These are phyloP conservation scores for Silybum marianum DNA, from an alignment of 129 eudicot species.

Conservation along the genomic window DNA sequence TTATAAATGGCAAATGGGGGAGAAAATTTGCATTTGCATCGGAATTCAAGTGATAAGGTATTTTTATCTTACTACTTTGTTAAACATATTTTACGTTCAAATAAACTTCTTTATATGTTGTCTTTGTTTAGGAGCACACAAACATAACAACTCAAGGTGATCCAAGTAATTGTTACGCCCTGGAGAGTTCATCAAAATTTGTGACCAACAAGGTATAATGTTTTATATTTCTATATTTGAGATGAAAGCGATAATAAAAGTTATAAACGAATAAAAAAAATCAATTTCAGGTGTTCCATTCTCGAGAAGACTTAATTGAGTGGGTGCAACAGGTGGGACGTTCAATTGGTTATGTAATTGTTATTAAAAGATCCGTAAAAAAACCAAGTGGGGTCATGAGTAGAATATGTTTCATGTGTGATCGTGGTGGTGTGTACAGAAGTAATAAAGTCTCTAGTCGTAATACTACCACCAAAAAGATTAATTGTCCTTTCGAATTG, in stretches of 20 bases:
- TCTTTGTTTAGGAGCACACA: background rate
- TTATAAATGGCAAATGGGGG: background rate
- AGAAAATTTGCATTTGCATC: background rate
- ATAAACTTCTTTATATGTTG: background rate
- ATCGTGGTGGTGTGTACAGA: slow-evolving; percentile 6
- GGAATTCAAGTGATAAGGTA: background rate
- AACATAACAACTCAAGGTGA: background rate
- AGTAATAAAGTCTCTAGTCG: slow-evolving; percentile 3
- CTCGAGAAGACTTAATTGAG: slow-evolving; percentile 1
- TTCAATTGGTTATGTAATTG: slow-evolving; percentile 7
- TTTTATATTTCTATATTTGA: background rate
- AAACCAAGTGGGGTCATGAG: background rate
- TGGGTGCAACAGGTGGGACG: background rate
- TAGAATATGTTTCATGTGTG: slow-evolving; percentile 3
- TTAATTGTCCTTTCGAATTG: background rate
- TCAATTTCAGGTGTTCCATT: background rate
- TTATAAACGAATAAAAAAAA: background rate
- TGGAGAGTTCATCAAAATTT: background rate
- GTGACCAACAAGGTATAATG: background rate
- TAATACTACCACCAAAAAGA: background rate
- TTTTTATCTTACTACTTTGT: background rate
- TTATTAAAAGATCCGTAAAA: background rate
- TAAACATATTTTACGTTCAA: background rate
- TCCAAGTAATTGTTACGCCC: background rate
- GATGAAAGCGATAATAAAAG: background rate